A percentile compares a stretch with the other conserved stretches of the same genome.
Evolutionary conservation across 2,329 filamentous ascomycete species (phyloP).

Genomic region (Diaporthe amygdali): DNA sequence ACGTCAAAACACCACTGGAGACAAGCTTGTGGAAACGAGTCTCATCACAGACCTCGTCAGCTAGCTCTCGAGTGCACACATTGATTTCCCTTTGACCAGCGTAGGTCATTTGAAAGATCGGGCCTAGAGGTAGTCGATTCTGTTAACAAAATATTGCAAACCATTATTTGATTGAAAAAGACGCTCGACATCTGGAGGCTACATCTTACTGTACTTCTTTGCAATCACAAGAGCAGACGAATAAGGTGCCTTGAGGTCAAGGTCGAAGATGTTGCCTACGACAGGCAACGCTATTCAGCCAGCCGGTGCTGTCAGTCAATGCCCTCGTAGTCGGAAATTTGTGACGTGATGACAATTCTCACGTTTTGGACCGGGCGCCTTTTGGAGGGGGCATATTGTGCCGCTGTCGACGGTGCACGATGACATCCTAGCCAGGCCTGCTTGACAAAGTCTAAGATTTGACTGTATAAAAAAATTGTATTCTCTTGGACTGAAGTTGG

Average conservation of each 20-base stretch:
- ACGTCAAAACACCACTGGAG: background rate
- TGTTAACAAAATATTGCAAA: background rate
- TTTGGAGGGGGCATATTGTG: background rate
- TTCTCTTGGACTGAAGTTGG: background rate
- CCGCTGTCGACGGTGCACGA: background rate
- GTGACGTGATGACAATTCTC: background rate
- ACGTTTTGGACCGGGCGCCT: background rate
- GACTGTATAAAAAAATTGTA: background rate
- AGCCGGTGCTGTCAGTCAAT: background rate
- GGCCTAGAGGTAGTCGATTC: background rate
- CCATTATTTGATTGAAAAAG: background rate
- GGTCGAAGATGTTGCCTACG: background rate
- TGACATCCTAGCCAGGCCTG: background rate
- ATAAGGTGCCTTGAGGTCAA: background rate
- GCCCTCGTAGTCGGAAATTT: background rate
- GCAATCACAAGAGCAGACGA: background rate
- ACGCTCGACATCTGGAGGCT: background rate
- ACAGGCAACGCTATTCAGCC: background rate
- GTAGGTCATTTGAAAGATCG: background rate
- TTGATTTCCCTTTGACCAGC: background rate
- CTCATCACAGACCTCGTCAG: constrained; percentile 38
- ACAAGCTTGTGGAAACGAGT: constrained; percentile 25
- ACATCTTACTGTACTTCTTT: constrained; percentile 17
- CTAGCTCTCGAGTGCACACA: constrained; percentile 30
- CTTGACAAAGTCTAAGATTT: background rate